phyloP scores from a whole-genome alignment of 495 filamentous ascomycete genomes.

The Parathielavia appendiculata region DNA sequence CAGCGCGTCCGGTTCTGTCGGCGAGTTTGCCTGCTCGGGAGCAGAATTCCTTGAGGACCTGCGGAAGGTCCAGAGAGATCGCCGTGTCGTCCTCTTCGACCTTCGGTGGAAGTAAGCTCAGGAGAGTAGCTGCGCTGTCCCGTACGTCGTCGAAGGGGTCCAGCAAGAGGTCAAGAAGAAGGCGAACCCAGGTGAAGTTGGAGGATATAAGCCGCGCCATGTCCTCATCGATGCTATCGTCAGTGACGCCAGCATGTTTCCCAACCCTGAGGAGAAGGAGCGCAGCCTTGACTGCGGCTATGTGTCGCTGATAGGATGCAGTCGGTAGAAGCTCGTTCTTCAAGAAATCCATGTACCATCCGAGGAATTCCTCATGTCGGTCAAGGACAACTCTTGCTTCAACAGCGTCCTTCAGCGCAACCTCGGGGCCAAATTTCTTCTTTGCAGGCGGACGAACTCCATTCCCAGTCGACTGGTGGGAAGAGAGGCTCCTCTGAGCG shows the following conservation, averaged over 20 bases:
- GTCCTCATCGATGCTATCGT: slow-evolving; percentile 28
- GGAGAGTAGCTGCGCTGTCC: slow-evolving; percentile 53
- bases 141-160: slow-evolving; percentile 94
- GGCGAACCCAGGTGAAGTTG: slow-evolving; percentile 50
- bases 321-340: slow-evolving; percentile 64
- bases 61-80: slow-evolving; percentile 18
- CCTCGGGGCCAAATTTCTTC: slow-evolving; percentile 27
- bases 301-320: slow-evolving; percentile 79
- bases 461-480: slow-evolving; percentile 3
- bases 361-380: slow-evolving; percentile 56
- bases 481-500: slow-evolving; percentile 32
- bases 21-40: slow-evolving; percentile 54
- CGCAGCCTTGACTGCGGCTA: slow-evolving; percentile 68
- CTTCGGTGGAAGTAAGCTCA: slow-evolving; percentile 43
- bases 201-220: slow-evolving; percentile 18
- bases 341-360: slow-evolving; percentile 68
- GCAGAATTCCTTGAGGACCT: slow-evolving; percentile 35
- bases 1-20: slow-evolving; percentile 65
- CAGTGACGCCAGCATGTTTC: slow-evolving; percentile 28
- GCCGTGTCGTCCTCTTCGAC: slow-evolving; percentile 10
- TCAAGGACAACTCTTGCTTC: slow-evolving; percentile 26
- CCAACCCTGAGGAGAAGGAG: slow-evolving; percentile 53
- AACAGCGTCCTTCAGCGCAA: slow-evolving; percentile 19
- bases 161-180: slow-evolving; percentile 70
- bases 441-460: slow-evolving; percentile 8